Evolutionary conservation across 2,329 filamentous ascomycete genomes (phyloP), one percentile per base, ranked within the genome.

Genomic region (Sarocladium kiliense): DNA sequence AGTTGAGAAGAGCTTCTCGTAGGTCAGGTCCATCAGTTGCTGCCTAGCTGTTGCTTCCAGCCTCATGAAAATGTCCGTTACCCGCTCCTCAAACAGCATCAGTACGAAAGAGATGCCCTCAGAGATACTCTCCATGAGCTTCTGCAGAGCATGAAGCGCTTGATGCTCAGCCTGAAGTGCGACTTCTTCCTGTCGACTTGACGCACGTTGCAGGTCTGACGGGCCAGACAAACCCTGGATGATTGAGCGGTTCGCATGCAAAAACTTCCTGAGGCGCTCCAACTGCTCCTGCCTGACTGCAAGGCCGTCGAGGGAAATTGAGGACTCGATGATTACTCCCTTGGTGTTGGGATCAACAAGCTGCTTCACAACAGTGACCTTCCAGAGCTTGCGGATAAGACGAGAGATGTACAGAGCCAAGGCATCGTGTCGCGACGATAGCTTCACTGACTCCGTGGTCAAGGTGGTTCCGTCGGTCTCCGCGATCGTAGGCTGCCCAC

Each of bases 21-120:
- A 99, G 0, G 91, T 97, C 54, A 99, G 79, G 34, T 86, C 81
- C 57, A 83, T 80, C 54, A 96, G 84, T 57, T 85, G 81, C 60
- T 86, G 79, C 57, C 87, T 86, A 1, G 86, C 80, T 0, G 79
- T 73, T 2, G 89, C 87, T 7, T 91, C 85, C 4, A 99, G 77
- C 3, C 89, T 79, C 4, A 85, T 76, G 60, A 92, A 86, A 47
- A 97, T 96, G 58, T 99, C 93, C 42, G 91, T 85, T 3, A 97
- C 86, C 11, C 88, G 85, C 76, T 99, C 93, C 61, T 97, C 93
- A 58, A 97, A 97, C 1, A 99, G 79, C 66, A 97, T 94, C 21
- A 93, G 79, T 3, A 97, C 91, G 63, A 99, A 99, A 0, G 93
- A 96, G 53, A 99, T 96, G 3, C 94, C 94, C 69, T 99, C 94